Percentiles rank a stretch among this genome's conserved stretches.
Conservation (phyloP, 768 basidiomycete species). For the Harrya chromipes region DNA sequence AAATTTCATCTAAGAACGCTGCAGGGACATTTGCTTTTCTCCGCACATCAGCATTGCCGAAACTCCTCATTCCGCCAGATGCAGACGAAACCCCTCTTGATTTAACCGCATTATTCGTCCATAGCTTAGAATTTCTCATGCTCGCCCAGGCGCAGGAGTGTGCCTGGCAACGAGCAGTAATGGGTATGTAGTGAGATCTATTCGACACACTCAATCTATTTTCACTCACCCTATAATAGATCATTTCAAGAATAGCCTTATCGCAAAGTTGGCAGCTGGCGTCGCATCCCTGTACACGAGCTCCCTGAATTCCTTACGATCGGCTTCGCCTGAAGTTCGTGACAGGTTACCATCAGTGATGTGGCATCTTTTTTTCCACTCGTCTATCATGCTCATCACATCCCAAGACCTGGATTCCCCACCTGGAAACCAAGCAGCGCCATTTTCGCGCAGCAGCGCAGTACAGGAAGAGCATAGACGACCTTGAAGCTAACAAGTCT, state of each 20-base stretch:
- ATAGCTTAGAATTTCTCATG: constrained; percentile 70
- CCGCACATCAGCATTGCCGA: constrained; percentile 49
- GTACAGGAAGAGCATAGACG: constrained; percentile 85
- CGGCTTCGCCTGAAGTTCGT: constrained; percentile 42
- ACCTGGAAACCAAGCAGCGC: constrained; percentile 74
- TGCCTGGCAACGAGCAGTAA: constrained; percentile 89
- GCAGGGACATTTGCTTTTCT: constrained; percentile 73
- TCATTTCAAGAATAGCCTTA: constrained; percentile 74
- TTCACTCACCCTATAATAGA: background rate
- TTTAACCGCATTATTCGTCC: constrained; percentile 58
- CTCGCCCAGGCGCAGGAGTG: constrained; percentile 96
- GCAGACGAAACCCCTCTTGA: constrained; percentile 62
- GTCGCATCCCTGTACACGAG: constrained; percentile 66
- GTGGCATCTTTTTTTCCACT: background rate
- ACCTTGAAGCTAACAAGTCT: constrained; percentile 73
- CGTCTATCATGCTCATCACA: constrained; percentile 10
- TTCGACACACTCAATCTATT: background rate
- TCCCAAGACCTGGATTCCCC: constrained; percentile 65
- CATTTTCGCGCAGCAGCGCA: constrained; percentile 92
- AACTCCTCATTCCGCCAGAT: constrained; percentile 44
- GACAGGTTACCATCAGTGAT: constrained; percentile 55
- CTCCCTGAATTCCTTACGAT: constrained; percentile 43
- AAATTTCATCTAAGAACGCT: constrained; percentile 46
- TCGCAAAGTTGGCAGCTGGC: constrained; percentile 79
- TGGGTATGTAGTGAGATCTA: constrained; percentile 46